Percentiles rank a stretch among this genome's conserved stretches.
phyloP scores from a whole-genome alignment of 2,329 filamentous ascomycete species.

The Trichoderma polysporum region DNA sequence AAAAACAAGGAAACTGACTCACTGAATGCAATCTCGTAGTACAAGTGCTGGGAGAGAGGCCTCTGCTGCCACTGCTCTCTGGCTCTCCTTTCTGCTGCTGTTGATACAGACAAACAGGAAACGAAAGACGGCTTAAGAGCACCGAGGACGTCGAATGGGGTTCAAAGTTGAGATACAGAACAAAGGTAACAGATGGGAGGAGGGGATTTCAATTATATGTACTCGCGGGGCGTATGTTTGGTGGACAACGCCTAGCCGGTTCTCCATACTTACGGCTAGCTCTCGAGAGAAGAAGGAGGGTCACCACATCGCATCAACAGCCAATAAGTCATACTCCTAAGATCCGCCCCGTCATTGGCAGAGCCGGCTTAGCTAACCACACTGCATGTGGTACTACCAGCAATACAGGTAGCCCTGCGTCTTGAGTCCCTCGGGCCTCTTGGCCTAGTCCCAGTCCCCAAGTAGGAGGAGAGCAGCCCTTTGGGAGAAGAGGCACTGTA shows the following conservation, averaged over 20 bases:
- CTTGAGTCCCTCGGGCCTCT: no score
- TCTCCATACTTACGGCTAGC: background rate
- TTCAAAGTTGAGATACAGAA: conserved; percentile 20
- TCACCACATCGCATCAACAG: background rate
- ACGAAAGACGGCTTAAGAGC: background rate
- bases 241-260: background rate
- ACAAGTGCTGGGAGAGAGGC: conserved; percentile 1
- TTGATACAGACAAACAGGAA: conserved; percentile 6
- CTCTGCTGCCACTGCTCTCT: conserved; percentile 11
- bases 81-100: conserved; percentile 7
- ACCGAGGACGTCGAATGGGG: conserved; percentile 12
- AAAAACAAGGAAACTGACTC: conserved; percentile 1
- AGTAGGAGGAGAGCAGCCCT: background rate
- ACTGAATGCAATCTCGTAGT: background rate
- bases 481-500: background rate
- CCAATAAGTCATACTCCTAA: conserved; percentile 15
- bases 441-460: no score
- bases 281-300: background rate
- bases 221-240: conserved; percentile 28
- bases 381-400: no score
- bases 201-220: conserved; percentile 30
- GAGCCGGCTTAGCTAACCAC: no score
- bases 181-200: conserved; percentile 28
- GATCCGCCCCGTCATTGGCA: background rate
- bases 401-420: no score